Evolutionary conservation across 1,139 yeast genomes (phyloP).

Genomic region (Blastobotrys aristatus): DNA sequence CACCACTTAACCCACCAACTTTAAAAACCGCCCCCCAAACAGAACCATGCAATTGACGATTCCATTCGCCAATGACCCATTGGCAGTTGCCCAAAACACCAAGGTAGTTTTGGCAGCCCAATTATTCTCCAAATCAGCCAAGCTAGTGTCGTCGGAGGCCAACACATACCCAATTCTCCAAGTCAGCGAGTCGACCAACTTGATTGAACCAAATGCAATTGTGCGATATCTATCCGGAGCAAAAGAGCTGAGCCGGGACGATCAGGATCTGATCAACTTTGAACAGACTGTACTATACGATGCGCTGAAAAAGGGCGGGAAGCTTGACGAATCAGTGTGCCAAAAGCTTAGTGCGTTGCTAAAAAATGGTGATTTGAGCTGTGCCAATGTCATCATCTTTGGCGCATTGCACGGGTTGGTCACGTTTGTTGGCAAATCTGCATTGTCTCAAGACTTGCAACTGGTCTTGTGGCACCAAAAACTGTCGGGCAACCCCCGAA

Average conservation of each 20-base stretch:
- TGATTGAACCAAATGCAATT: constrained; percentile 78
- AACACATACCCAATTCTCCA: constrained; percentile 12
- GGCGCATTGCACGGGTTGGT: constrained; percentile 32
- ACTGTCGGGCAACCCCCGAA: constrained; percentile 25
- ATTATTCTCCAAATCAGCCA: constrained; percentile 16
- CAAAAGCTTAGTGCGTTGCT: constrained; percentile 14
- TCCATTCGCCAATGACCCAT: constrained; percentile 22
- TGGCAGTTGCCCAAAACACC: constrained; percentile 22
- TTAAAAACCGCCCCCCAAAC: too few relatives aligned
- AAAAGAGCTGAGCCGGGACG: constrained; percentile 18
- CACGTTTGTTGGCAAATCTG: constrained; percentile 28
- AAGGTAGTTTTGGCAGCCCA: constrained; percentile 24
- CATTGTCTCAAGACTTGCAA: constrained; percentile 30
- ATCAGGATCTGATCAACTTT: constrained; percentile 21
- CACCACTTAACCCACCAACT: too few relatives aligned
- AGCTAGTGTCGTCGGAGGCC: constrained; percentile 5
- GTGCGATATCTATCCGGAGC: constrained; percentile 42
- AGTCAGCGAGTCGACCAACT: constrained; percentile 22
- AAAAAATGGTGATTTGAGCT: constrained; percentile 18
- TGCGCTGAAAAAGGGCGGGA: constrained; percentile 26
- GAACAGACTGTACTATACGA: constrained; percentile 28
- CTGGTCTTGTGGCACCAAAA: constrained; percentile 34
- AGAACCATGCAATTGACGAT: constrained; percentile 18
- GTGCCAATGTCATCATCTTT: constrained; percentile 29
- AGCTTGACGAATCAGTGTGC: constrained; percentile 24